phyloP scores from a whole-genome alignment of 345 rosid species.

The Excoecaria cochinchinensis region DNA sequence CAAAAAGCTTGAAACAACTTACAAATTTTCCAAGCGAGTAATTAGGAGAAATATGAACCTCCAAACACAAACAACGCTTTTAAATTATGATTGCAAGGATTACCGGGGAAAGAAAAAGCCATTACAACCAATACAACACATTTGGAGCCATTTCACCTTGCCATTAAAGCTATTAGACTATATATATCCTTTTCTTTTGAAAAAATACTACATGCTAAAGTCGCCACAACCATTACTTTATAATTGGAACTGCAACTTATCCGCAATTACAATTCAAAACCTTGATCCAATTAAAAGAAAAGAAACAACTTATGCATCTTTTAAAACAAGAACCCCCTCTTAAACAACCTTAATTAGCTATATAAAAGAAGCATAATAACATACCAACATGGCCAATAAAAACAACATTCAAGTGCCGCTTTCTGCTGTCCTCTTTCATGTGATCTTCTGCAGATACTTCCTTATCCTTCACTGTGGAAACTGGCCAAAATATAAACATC shows the following conservation, averaged over 20 bases:
- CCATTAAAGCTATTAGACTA: background rate
- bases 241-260: background rate
- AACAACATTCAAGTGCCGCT: slow-evolving; percentile 90
- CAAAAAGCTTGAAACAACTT: too few species aligned
- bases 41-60: background rate
- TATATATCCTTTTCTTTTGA: background rate
- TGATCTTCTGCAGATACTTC: slow-evolving; percentile 46
- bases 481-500: slow-evolving; percentile 10
- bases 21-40: too few species aligned
- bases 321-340: background rate
- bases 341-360: background rate
- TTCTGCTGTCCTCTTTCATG: slow-evolving; percentile 41
- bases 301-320: too few species aligned
- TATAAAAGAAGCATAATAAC: slow-evolving; percentile 28
- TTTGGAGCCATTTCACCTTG: too few species aligned
- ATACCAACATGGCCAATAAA: slow-evolving; percentile 99
- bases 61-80: background rate
- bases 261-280: too few species aligned
- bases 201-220: background rate
- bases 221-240: background rate
- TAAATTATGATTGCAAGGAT: too few species aligned
- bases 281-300: too few species aligned
- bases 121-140: background rate
- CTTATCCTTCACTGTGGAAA: slow-evolving; percentile 49
- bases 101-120: background rate